Evolutionary conservation across 208 protist species (phyloP).

Genomic region (Wallacemonas sp.): DNA sequence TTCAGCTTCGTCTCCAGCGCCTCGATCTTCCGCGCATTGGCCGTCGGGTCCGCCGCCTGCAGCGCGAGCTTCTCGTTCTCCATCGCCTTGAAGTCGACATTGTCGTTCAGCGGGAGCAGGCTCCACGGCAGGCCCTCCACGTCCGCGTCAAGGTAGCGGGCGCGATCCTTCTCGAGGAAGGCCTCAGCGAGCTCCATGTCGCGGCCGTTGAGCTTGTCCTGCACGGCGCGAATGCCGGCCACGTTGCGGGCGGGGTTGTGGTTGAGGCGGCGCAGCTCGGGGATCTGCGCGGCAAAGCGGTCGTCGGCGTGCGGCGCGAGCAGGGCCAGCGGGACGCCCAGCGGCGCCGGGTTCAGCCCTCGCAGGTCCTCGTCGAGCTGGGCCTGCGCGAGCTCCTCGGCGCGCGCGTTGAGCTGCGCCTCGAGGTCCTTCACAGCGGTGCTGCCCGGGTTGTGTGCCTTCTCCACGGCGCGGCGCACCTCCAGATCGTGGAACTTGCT

Average conservation of each 20-base stretch:
- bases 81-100: constrained; percentile 57
- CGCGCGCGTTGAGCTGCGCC: constrained; percentile 46
- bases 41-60: constrained; percentile 24
- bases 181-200: constrained; percentile 53
- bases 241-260: constrained; percentile 62
- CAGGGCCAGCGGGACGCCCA: constrained; percentile 69
- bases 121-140: constrained; percentile 54
- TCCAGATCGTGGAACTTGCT: constrained; percentile 52
- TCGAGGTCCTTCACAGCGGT: constrained; percentile 47
- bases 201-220: constrained; percentile 47
- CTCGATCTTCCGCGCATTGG: constrained; percentile 33
- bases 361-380: constrained; percentile 58
- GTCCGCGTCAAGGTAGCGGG: constrained; percentile 57
- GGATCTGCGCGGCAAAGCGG: constrained; percentile 46
- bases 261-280: constrained; percentile 62
- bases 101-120: constrained; percentile 51
- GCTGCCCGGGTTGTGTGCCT: constrained; percentile 30
- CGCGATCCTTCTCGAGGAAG: constrained; percentile 56
- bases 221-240: constrained; percentile 43
- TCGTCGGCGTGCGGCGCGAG: constrained; percentile 63
- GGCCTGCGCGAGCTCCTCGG: constrained; percentile 51
- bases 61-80: constrained; percentile 49
- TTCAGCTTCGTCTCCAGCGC: constrained; percentile 63
- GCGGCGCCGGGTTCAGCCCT: constrained; percentile 47
- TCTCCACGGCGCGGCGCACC: constrained; percentile 40